phyloP scores from a whole-genome alignment of 352 stramenopile species.

The Pythium volutum region DNA sequence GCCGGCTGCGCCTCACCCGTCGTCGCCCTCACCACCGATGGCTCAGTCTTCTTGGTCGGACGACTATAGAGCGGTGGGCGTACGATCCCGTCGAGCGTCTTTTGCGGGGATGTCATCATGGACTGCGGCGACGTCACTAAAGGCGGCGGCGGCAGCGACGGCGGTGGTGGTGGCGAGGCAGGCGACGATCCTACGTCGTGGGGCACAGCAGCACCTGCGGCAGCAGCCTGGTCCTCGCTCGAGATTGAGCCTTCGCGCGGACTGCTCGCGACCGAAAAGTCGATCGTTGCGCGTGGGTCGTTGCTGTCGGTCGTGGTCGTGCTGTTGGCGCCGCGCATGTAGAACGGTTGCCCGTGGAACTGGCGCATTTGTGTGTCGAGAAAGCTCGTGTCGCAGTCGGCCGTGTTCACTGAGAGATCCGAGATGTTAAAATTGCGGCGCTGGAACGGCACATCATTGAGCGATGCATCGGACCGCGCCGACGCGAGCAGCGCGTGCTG shows the following conservation, averaged over 20 bases:
- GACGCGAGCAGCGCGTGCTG: constrained; percentile 29
- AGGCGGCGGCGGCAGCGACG: background rate
- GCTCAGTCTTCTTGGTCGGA: constrained; percentile 13
- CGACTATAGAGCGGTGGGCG: constrained; percentile 23
- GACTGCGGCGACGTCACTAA: background rate
- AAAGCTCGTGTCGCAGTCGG: constrained; percentile 54
- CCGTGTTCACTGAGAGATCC: constrained; percentile 41
- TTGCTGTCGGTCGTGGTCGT: background rate
- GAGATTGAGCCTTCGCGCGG: background rate
- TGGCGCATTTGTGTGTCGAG: constrained; percentile 68
- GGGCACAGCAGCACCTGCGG: no score
- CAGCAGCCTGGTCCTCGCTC: background rate
- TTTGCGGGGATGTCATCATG: constrained; percentile 18
- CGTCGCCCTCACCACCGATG: background rate
- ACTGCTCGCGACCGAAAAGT: constrained; percentile 10
- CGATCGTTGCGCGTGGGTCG: constrained; percentile 19
- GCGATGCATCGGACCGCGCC: constrained; percentile 28
- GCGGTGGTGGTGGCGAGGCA: background rate
- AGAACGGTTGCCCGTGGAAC: constrained; percentile 57
- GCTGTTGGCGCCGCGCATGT: constrained; percentile 7
- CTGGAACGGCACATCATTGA: constrained; percentile 33
- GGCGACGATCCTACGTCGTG: no score
- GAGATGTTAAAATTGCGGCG: constrained; percentile 35
- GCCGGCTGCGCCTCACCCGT: no score
- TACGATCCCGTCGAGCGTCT: constrained; percentile 5